Evolutionary conservation across 169 alveolate species (phyloP).

Genomic region (Theileria parva): DNA sequence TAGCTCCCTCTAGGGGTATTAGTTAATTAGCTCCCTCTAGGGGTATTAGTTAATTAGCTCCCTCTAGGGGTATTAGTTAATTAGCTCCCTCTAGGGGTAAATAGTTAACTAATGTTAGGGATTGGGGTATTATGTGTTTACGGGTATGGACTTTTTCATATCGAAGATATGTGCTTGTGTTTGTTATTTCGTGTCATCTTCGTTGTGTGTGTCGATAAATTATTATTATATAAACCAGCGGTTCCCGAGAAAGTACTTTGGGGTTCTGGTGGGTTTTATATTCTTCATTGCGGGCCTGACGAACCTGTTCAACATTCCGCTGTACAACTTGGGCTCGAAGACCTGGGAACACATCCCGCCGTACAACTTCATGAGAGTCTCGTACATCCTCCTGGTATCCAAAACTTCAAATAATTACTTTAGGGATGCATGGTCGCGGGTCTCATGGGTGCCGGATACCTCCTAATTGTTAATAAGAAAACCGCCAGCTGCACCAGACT

Average conservation of each 20-base stretch:
- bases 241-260: constrained; percentile 51
- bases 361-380: constrained; percentile 47
- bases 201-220: constrained; percentile 44
- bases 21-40: too few species aligned
- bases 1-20: too few species aligned
- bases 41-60: too few species aligned
- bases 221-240: constrained; percentile 51
- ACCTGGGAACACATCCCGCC: constrained; percentile 2
- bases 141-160: constrained; percentile 28
- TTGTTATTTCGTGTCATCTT: constrained; percentile 35
- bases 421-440: constrained; percentile 47
- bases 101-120: constrained; percentile 6
- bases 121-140: constrained; percentile 28
- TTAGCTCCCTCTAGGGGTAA: too few species aligned
- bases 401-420: background rate
- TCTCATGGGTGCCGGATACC: constrained; percentile 17
- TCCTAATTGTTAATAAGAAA: constrained; percentile 15
- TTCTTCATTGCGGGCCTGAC: constrained; percentile 41
- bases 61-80: too few species aligned
- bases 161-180: constrained; percentile 51
- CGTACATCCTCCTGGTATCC: constrained; percentile 51
- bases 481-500: too few species aligned
- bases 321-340: constrained; percentile 34
- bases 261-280: constrained; percentile 24
- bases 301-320: constrained; percentile 41